phyloP scores from a whole-genome alignment of 148 eudicot species.

The Chenopodium suecicum region DNA sequence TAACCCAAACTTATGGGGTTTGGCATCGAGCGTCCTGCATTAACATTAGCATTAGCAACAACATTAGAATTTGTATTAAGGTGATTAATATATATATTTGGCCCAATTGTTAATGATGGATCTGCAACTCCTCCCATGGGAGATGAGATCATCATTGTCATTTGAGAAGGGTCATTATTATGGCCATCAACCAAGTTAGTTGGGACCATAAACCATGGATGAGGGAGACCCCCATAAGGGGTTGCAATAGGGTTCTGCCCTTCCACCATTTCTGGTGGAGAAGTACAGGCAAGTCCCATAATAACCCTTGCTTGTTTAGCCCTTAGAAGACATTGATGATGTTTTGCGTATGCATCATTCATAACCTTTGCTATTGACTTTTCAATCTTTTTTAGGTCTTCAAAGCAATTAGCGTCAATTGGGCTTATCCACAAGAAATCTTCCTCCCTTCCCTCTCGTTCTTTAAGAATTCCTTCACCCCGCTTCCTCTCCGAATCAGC shows the following conservation, averaged over 20 bases:
- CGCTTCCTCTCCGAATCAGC: conserved; percentile 29
- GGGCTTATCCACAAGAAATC: conserved; percentile 33
- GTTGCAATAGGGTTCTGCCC: background rate
- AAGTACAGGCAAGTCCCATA: background rate
- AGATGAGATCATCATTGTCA: background rate
- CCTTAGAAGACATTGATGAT: background rate
- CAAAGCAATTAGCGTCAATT: background rate
- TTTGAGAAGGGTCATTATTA: background rate
- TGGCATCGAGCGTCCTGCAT: background rate
- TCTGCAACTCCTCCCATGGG: conserved; percentile 8
- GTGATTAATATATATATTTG: background rate
- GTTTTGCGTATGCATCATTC: no score
- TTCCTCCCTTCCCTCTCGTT: conserved; percentile 19
- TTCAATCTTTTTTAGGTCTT: background rate
- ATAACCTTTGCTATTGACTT: background rate
- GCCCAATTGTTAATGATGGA: conserved; percentile 3
- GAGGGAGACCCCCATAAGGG: background rate
- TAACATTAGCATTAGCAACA: background rate
- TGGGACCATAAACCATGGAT: background rate
- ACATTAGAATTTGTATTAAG: background rate
- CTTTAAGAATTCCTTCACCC: conserved; percentile 8
- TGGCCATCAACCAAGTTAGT: background rate
- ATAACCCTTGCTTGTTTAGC: background rate
- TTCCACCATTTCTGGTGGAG: background rate
- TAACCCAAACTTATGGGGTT: background rate